Evolutionary conservation across 768 basidiomycete genomes (phyloP), one percentile per base, ranked within the genome.

Genomic region (Pisolithus orientalis): DNA sequence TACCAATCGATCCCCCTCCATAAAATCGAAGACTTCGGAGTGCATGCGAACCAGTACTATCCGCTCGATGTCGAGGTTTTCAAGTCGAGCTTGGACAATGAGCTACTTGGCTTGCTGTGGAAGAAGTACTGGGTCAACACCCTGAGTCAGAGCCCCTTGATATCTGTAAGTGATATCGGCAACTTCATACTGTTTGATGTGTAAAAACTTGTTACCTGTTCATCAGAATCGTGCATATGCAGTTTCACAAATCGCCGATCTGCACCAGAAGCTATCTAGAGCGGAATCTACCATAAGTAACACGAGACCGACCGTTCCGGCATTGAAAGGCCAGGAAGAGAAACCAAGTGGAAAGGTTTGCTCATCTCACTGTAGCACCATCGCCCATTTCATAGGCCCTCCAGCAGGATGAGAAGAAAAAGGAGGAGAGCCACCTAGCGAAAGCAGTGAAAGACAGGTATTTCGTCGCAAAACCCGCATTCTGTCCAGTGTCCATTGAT

Each of bases 111-210:
- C 21, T 72, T 94, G 64, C 70, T 99, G 50, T 98, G 95, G 95
- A 98, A 99, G 72, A 98, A 97, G 70, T 99, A 99, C 62, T 99
- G 96, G 96, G 92, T 96, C 25, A 94, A 94, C 61, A 99, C 96
- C 2, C 75, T 99, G 38, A 92, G 90, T 60, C 90, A 92, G 63
- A 95, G 91, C 63, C 87, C 94, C 5, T 68, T 98, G 45, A 87
- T 97, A 47, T 93, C 93, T 21, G 95, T 97, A 52, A 29, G 84
- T 67, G 4, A 17, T 48, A 39, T 7, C 28, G 39, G 7, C 11
- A 34, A 5, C 40, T 42, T 14, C 17, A 14, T 11, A 42, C 40
- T 25, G 1, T 11, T 44, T 44, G 31, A 32, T 10, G 11, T 21
- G 16, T 28, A 4, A 34, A 42, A 17, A 16, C 27, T 37, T 31